Evolutionary conservation across 805 yeast genomes (phyloP), one percentile per base, ranked within the genome.

Genomic region (Yarrowia sp.): DNA sequence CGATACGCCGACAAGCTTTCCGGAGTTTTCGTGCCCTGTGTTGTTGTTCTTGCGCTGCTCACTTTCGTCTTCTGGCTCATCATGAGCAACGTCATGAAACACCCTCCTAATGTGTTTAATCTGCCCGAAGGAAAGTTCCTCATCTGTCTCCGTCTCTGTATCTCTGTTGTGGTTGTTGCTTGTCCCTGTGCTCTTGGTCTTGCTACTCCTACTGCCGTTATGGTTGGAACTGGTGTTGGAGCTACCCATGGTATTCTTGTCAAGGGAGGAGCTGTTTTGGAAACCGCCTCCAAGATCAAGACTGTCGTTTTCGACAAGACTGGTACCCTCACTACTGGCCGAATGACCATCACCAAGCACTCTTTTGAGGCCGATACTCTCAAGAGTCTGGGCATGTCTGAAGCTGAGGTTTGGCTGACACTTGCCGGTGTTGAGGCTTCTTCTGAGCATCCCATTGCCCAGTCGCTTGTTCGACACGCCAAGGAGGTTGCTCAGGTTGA

Each of bases 181-280:
- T 95, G 99, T 76, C 99, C 99, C 0, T 95, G 99, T 81, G 98
- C 99, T 0, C 77, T 95, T 28, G 99, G 99, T 2, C 80, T 95
- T 60, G 98, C 98, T 3, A 96, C 98, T 0, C 99, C 99, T 1
- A 96, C 99, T 1, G 98, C 98, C 0, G 90, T 95, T 10, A 95
- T 96, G 98, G 99, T 95, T 1, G 99, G 98, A 8, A 93, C 98
- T 1, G 99, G 99, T 44, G 88, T 91, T 22, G 98, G 97, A 44
- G 98, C 99, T 0, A 75, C 83, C 13, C 81, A 90, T 74, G 98
- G 99, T 17, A 88, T 95, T 5, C 79, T 95, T 64, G 89, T 95
- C 71, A 95, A 93, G 75, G 97, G 98, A 55, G 99, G 98, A 22
- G 96, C 88, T 61, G 84, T 89, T 14, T 81, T 95, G 67, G 98